Evolutionary conservation across 1,139 yeast genomes (phyloP).

Genomic region (Pneumocystis oryctolagi): DNA sequence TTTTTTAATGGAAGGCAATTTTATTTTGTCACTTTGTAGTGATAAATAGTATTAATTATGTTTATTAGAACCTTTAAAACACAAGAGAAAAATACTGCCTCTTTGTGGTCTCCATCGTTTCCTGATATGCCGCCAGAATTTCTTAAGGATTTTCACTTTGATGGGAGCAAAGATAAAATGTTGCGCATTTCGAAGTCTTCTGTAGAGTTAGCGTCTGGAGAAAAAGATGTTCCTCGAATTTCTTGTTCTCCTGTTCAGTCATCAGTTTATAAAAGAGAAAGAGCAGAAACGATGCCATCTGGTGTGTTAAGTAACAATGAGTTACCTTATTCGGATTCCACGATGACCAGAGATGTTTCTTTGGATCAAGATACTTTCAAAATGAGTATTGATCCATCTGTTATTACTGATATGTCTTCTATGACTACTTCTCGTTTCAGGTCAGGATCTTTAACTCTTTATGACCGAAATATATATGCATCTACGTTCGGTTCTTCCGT

Average conservation of each 20-base stretch:
- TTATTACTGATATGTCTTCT: neutral
- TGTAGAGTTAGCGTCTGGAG: neutral
- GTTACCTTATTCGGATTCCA: neutral
- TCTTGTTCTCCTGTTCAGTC: neutral
- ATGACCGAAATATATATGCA: conserved; percentile 18
- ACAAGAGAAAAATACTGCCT: neutral
- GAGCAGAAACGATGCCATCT: neutral
- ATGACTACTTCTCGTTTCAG: neutral
- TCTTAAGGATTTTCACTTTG: neutral
- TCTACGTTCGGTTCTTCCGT: conserved; percentile 25
- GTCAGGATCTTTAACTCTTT: conserved; percentile 23
- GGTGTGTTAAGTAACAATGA: neutral
- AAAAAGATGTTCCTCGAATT: neutral
- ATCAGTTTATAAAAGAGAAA: neutral
- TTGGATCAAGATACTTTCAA: neutral
- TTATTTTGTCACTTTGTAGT: neutral
- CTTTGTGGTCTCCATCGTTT: neutral
- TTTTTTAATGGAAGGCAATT: neutral
- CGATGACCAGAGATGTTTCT: neutral
- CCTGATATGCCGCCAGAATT: neutral
- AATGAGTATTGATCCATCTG: neutral
- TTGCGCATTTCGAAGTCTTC: neutral
- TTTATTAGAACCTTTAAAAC: neutral
- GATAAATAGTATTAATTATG: neutral
- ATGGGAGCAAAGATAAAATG: neutral